Conservation (phyloP, 305 asterid species). For the Fraxinus angustifolia region DNA sequence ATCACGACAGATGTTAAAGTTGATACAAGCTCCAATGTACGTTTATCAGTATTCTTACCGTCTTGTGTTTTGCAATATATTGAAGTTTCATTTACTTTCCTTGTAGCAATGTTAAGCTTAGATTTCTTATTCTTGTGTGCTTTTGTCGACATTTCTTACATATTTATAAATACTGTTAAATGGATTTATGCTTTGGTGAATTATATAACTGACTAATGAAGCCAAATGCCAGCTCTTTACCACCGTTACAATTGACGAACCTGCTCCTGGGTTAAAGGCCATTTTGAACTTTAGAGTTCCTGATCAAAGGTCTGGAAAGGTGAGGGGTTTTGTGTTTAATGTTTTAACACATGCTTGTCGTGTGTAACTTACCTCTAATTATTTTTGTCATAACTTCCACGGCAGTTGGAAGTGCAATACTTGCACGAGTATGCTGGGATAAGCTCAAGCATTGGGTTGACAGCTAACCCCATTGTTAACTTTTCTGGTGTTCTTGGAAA, state of each 20-base stretch:
- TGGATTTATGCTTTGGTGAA: neutral
- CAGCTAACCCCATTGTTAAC: slow-evolving; percentile 47
- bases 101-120: neutral
- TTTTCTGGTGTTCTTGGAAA: slow-evolving; percentile 46
- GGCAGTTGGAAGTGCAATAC: slow-evolving; percentile 49
- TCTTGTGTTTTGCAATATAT: neutral
- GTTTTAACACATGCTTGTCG: neutral
- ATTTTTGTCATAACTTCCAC: neutral
- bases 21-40: neutral
- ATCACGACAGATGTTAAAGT: neutral
- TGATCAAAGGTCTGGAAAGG: slow-evolving; percentile 21
- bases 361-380: neutral
- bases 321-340: neutral
- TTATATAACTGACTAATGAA: neutral
- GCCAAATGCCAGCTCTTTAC: slow-evolving; percentile 15
- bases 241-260: slow-evolving; percentile 15
- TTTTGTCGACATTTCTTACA: neutral
- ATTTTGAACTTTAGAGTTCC: slow-evolving; percentile 20
- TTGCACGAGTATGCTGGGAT: slow-evolving; percentile 50
- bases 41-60: neutral
- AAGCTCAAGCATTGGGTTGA: slow-evolving; percentile 40
- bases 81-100: neutral
- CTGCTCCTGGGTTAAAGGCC: slow-evolving; percentile 20
- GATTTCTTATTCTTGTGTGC: neutral
- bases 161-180: neutral